phyloP scores from a whole-genome alignment of 2,329 filamentous ascomycete species.

The Trichoderma atrobrunneum region DNA sequence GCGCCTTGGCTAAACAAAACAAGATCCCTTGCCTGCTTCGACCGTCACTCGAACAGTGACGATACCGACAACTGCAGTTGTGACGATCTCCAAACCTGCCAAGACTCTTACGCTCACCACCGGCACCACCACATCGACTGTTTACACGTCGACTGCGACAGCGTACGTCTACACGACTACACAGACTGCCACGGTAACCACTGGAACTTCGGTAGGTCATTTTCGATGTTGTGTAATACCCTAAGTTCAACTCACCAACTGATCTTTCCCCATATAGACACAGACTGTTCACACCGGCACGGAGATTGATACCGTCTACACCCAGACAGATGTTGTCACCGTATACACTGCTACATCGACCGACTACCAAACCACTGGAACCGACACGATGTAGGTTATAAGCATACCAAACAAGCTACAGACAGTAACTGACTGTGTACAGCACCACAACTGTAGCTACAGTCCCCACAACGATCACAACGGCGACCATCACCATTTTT shows the following conservation, averaged over 20 bases:
- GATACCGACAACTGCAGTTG: background rate
- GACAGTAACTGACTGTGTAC: background rate
- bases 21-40: background rate
- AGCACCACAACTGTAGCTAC: slow-evolving; percentile 1
- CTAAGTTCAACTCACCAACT: background rate
- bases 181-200: background rate
- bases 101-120: background rate
- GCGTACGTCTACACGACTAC: slow-evolving; percentile 1
- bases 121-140: background rate
- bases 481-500: background rate
- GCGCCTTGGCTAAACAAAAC: background rate
- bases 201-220: background rate
- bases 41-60: slow-evolving; percentile 3
- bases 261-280: background rate
- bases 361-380: slow-evolving; percentile 2
- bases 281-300: background rate
- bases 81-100: background rate
- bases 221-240: background rate
- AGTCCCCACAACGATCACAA: background rate
- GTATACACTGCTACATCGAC: background rate
- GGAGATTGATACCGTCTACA: background rate
- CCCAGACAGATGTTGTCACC: background rate
- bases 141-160: slow-evolving; percentile 3
- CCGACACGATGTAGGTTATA: background rate
- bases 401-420: background rate